Evolutionary conservation across 2,329 filamentous ascomycete genomes (phyloP).

Genomic region (Apiospora pterosperma): DNA sequence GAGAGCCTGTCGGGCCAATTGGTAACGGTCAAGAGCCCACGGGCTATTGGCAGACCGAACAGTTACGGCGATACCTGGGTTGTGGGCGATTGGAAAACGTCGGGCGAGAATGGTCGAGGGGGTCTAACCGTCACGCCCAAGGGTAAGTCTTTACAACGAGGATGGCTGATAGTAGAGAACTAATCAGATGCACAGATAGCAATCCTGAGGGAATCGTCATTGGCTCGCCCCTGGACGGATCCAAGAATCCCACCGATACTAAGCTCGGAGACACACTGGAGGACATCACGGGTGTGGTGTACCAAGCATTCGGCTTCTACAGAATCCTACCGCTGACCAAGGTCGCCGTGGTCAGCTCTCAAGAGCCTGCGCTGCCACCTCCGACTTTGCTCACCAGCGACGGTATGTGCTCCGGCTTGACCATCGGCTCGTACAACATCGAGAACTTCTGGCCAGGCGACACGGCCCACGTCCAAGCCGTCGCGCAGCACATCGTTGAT

Average conservation of each 20-base stretch:
- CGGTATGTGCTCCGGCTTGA: constrained; percentile 58
- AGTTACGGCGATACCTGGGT: constrained; percentile 68
- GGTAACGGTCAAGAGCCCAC: constrained; percentile 57
- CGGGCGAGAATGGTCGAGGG: constrained; percentile 59
- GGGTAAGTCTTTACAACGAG: constrained; percentile 31
- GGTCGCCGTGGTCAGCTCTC: constrained; percentile 42
- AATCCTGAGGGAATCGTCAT: constrained; percentile 69
- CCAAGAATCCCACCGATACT: constrained; percentile 53
- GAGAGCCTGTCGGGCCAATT: constrained; percentile 66
- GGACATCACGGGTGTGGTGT: constrained; percentile 67
- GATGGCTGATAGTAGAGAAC: background rate
- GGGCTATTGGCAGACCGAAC: constrained; percentile 58
- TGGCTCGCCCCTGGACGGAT: constrained; percentile 62
- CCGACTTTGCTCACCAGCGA: constrained; percentile 51
- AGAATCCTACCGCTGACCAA: constrained; percentile 62
- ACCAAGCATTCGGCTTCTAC: constrained; percentile 66
- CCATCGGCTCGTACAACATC: constrained; percentile 66
- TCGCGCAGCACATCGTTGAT: constrained; percentile 63
- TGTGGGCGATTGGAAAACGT: constrained; percentile 59
- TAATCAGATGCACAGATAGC: constrained; percentile 41
- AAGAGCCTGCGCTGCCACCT: constrained; percentile 42
- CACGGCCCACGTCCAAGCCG: constrained; percentile 49
- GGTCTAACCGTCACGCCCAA: constrained; percentile 60
- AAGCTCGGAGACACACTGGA: constrained; percentile 63
- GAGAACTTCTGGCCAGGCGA: constrained; percentile 59